Base-by-base conservation (phyloP, 1,284 basidiomycete genomes). In the Pseudomicrostroma phylloplanum region DNA sequence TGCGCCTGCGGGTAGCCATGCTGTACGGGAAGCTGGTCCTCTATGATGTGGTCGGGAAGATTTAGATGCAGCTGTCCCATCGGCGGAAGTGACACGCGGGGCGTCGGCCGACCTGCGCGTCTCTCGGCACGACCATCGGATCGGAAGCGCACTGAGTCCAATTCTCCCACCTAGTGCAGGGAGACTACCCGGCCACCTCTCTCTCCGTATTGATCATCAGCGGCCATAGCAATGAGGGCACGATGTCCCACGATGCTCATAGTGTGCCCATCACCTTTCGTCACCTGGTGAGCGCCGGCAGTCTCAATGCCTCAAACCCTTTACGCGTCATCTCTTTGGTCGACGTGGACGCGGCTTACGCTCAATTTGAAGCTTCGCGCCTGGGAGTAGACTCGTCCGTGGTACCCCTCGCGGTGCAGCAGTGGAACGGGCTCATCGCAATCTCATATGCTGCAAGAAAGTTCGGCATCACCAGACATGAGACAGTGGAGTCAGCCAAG, bases 401-500 rank as follows among this genome's bases (percentile, higher is more conserved):
- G 40, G 84, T 85, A 1, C 92, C 94, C 0, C 83, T 97, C 13
- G 91, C 93, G 9, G 93, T 96, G 6, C 85, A 89, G 55, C 94
- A 98, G 77, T 98, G 96, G 96, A 63, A 90, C 58, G 81, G 82
- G 17, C 80, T 85, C 53, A 98, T 99, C 65, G 96, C 96, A 0
- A 89, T 98, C 67, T 96, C 93, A 80, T 98, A 98, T 78, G 89
- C 92, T 2, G 94, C 96, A 0, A 84, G 94, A 62, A 87, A 87
- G 73, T 94, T 85, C 72, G 93, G 89, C 2, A 93, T 98, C 73
- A 90, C 89, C 21, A 82, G 92, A 25, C 72, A 71, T 61, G 73
- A 73, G 43, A 73, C 69, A 56, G 62, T 64, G 19, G 61, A 67
- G 65, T 68, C 60, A 39, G 90, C 92, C 6, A 85, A 87, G 80